phyloP scores from a whole-genome alignment of 2,329 filamentous ascomycete species.

The Aureobasidium leucospermi region DNA sequence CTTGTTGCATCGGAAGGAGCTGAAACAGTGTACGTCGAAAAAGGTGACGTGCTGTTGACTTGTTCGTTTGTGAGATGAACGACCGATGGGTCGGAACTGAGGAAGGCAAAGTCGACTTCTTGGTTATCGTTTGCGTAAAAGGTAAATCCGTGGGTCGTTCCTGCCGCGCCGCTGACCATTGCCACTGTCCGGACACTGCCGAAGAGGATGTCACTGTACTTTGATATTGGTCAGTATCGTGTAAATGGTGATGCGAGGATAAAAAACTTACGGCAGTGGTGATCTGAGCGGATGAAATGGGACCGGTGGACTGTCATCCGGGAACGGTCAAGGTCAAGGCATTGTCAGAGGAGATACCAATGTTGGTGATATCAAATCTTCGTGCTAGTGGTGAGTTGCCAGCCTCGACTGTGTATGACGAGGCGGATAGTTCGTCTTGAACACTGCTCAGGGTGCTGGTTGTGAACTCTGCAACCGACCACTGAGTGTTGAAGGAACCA shows the following conservation, averaged over 20 bases:
- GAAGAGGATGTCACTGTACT: slow-evolving; percentile 55
- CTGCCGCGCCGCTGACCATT: slow-evolving; percentile 52
- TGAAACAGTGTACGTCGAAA: slow-evolving; percentile 54
- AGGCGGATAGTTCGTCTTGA: neutral
- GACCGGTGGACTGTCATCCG: slow-evolving; percentile 4
- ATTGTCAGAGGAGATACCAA: neutral
- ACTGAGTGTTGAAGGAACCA: slow-evolving; percentile 1
- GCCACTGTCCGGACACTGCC: slow-evolving; percentile 63
- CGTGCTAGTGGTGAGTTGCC: neutral
- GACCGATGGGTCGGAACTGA: slow-evolving; percentile 1
- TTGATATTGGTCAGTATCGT: slow-evolving; percentile 12
- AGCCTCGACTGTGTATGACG: neutral
- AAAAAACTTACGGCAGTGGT: slow-evolving; percentile 37
- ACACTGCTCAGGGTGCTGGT: neutral
- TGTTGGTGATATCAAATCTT: neutral
- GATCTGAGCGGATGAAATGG: slow-evolving; percentile 46
- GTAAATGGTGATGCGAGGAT: neutral
- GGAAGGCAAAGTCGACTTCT: slow-evolving; percentile 67
- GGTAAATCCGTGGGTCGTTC: slow-evolving; percentile 73
- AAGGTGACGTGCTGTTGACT: slow-evolving; percentile 53
- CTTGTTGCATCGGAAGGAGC: slow-evolving; percentile 55
- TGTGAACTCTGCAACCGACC: neutral
- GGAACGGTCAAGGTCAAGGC: slow-evolving; percentile 11
- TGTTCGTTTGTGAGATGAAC: slow-evolving; percentile 49
- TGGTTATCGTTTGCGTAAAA: slow-evolving; percentile 76